Base-by-base conservation (phyloP, 257 asterid genomes). In the Solanum dulcamara region DNA sequence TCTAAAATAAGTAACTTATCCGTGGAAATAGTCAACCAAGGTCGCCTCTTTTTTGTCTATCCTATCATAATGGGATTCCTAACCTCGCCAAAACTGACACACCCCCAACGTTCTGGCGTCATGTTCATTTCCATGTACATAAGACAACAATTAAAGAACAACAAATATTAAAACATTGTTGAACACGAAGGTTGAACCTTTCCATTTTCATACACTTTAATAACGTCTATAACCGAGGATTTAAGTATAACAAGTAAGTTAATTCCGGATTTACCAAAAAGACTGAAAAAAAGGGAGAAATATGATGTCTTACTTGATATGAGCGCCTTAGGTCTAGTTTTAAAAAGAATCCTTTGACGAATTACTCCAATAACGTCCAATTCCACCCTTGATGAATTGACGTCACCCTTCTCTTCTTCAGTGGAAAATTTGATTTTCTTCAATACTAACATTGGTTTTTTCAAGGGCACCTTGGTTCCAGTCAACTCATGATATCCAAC, bases 251-350 rank as follows among this genome's bases (percentile, higher is more conserved):
- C 28, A 48, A 48, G 64, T 32, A 30, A 48, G 64, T 48, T 18
- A 38, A 48, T 48, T 48, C 30, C 6, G 30, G 30, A 33, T 28
- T 28, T 59, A 77, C 77, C 17, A 40, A 77, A 14, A 24, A 38
- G 51, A 28, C 81, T 26, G 84, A 22, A 26, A 67, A 85, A 59
- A 2, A 40, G 13, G 5, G 4, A 59, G 74, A 38, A 11, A 51
- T 66, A 72, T 26, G 67, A 32, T 55, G 53, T 33, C 93, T 91
- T 90, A 94, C 98, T 90, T 28, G 99, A 90, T 85, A 95, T 96
- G 35, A 95, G 94, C 46, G 99, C 98, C 90, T 87, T 95, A 11
- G 99, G 99, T 90, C 99, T 95, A 87, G 95, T 95, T 88, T 94
- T 96, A 92, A 95, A 96, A 83, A 96, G 80, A 81, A 96, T 91